Conservation (phyloP, 78 protist species). For the Capsaspora owczarzaki region DNA sequence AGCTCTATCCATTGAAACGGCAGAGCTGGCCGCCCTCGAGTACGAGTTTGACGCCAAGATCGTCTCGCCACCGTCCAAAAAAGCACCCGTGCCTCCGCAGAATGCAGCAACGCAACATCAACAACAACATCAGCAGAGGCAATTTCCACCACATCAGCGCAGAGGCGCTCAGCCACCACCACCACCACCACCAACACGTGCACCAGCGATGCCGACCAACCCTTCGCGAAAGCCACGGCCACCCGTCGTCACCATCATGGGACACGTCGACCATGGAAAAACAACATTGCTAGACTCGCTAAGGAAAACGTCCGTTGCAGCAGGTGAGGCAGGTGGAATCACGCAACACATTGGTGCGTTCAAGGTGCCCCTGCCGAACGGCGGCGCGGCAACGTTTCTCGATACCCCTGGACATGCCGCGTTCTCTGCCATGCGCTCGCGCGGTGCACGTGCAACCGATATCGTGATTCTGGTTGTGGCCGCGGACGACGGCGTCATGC, state of each 20-base stretch:
- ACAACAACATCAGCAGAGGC: too few relatives aligned
- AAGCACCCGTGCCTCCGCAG: too few relatives aligned
- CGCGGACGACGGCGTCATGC: slow-evolving; percentile 73
- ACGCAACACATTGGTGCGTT: slow-evolving; percentile 84
- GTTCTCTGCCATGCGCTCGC: slow-evolving; percentile 67
- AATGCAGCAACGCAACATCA: too few relatives aligned
- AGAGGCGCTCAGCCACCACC: too few relatives aligned
- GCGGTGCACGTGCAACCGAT: slow-evolving; percentile 81
- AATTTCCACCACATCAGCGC: too few relatives aligned
- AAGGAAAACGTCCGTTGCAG: slow-evolving; percentile 55
- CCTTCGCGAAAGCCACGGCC: too few relatives aligned
- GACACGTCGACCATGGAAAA: slow-evolving; percentile 95
- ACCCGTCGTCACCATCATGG: slow-evolving; percentile 89
- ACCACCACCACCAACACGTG: too few relatives aligned
- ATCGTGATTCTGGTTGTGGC: slow-evolving; percentile 79
- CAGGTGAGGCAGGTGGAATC: slow-evolving; percentile 90
- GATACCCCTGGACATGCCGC: slow-evolving; percentile 94
- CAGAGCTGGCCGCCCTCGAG: too few relatives aligned
- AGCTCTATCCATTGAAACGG: too few relatives aligned
- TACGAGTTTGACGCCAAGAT: too few relatives aligned
- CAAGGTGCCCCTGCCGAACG: neutral
- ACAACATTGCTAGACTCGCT: slow-evolving; percentile 78
- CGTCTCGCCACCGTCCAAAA: too few relatives aligned
- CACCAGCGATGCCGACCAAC: too few relatives aligned
- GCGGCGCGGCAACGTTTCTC: slow-evolving; percentile 57